Evolutionary conservation across 768 basidiomycete species (phyloP).

Genomic region (Russula sp.): DNA sequence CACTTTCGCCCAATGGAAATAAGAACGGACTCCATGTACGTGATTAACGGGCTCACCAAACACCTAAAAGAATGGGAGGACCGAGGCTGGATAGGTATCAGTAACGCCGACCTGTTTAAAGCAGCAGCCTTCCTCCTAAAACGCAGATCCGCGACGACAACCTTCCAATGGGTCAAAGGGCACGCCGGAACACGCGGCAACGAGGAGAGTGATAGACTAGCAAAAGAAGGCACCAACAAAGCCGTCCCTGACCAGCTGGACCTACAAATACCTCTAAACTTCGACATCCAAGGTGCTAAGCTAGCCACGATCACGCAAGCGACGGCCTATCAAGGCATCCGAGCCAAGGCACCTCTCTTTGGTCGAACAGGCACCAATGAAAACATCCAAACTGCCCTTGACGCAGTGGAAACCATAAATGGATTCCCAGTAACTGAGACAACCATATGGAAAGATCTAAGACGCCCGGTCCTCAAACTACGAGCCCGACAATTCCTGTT

Average conservation of each 20-base stretch:
- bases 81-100: neutral
- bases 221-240: neutral
- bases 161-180: conserved; percentile 22
- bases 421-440: too few relatives aligned
- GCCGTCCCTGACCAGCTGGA: rapidly evolving
- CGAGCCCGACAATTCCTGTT: too few relatives aligned
- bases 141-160: neutral
- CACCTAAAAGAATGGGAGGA: neutral
- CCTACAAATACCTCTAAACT: neutral
- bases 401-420: too few relatives aligned
- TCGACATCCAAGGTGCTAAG: neutral
- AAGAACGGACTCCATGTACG: neutral
- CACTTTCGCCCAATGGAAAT: neutral
- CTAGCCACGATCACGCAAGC: neutral
- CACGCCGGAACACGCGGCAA: conserved; percentile 9
- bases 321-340: neutral
- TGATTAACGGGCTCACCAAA: neutral
- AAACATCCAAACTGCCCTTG: too few relatives aligned
- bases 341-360: too few relatives aligned
- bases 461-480: too few relatives aligned
- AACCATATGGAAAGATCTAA: too few relatives aligned
- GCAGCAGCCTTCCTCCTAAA: neutral
- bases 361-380: too few relatives aligned
- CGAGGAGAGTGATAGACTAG: conserved; percentile 7
- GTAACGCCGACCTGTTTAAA: neutral